Base-by-base conservation (phyloP, 2,329 filamentous ascomycete species). In the Sporothrix mexicana region DNA sequence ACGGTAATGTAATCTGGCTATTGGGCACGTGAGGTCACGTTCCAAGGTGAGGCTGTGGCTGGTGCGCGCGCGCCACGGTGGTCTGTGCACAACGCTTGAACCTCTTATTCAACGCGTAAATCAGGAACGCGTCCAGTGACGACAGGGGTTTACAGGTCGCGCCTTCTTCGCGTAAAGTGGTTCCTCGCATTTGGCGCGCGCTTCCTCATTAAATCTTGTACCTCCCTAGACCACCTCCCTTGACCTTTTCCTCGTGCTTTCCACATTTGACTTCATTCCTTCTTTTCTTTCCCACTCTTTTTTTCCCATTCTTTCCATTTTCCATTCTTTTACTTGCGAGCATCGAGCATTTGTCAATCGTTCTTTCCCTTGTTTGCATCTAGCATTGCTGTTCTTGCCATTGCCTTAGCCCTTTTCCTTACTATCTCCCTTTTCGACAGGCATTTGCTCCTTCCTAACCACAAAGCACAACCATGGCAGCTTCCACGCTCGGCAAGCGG, bases 401-500 rank as follows among this genome's bases (percentile, higher is more conserved):
- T 55, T 51, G 66, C 70, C 43, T 61, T 72, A 53, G 57, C 49
- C 47, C 66, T 64, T 67, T 72, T 25, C 45, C 5, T 20, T 30
- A 6, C 43, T 53, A 36, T 36, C 30, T 36, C 20, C 55, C 23
- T 43, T 73, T 57, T 41, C 1, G 15, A 15, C 20, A 3, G 15
- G 43, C n/a, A n/a, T 49, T 70, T 67, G 30, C 45, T 66, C 45
- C 23, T 43, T 67, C 59, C 55, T 23, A 41, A 69, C 2, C 53
- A 55, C 12, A 53, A 20, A 47, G 2, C 36, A 57, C 30, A 23
- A 53, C 61, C 69, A 72, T 75, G 73, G 71, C 61, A 49, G 47
- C 66, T 45, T 72, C 72, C 15, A 23, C 68, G 57, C 71, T 74
- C 10, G 74, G 74, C 69, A 75, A 75, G 70, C 72, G 74, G 47